Conservation (phyloP, 495 filamentous ascomycete species). For the Hypoxylon lienhwacheense region DNA sequence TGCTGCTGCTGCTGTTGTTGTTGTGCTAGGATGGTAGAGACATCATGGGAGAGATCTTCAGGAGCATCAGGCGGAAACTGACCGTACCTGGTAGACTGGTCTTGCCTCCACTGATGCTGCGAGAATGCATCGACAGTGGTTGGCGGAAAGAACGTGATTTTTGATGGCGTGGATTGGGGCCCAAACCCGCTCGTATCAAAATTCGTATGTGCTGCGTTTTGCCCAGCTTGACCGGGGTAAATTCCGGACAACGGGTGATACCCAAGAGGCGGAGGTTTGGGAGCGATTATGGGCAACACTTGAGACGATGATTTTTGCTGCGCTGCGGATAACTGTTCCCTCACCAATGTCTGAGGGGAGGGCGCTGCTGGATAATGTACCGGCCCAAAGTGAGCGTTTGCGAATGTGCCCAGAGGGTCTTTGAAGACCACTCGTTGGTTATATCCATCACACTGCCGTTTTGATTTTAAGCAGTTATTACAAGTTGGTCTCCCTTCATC, state of each 20-base stretch:
- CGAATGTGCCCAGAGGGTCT: constrained; percentile 70
- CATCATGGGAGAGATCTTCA: constrained; percentile 12
- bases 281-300: constrained; percentile 46
- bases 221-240: constrained; percentile 32
- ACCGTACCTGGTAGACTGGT: constrained; percentile 10
- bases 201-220: constrained; percentile 22
- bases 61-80: constrained; percentile 21
- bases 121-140: constrained; percentile 38
- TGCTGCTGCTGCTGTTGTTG: constrained; percentile 10
- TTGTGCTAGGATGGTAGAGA: constrained; percentile 1
- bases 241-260: constrained; percentile 33
- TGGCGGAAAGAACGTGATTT: constrained; percentile 39
- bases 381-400: constrained; percentile 41
- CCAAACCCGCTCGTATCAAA: constrained; percentile 32
- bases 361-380: constrained; percentile 39
- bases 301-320: constrained; percentile 42
- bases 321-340: constrained; percentile 41
- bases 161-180: constrained; percentile 42
- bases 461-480: constrained; percentile 90
- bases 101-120: constrained; percentile 37
- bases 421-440: constrained; percentile 92
- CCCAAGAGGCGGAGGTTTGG: constrained; percentile 42
- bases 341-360: constrained; percentile 33
- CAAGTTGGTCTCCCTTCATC: constrained; percentile 93
- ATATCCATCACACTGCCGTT: constrained; percentile 92